Base-by-base conservation (phyloP, 2,329 filamentous ascomycete species). In the Cladosporium phlei region DNA sequence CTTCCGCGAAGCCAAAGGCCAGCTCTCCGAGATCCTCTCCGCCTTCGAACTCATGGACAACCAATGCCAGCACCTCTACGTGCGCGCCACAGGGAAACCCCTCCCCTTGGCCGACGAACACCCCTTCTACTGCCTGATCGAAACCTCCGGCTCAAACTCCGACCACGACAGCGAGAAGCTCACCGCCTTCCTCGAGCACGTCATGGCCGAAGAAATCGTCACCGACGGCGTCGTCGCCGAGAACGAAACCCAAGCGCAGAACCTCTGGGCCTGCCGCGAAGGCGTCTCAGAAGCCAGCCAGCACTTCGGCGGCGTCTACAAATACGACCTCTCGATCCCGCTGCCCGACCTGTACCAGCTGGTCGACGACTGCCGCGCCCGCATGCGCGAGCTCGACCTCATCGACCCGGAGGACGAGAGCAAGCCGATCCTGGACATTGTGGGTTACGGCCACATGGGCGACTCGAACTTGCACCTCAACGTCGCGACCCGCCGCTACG, bases 391-490 rank as follows among this genome's bases (percentile, higher is more conserved):
- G 45, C 83, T 83, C 24, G 88, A 89, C 1, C 76, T 97, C 2
- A 75, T 95, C 30, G 67, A 70, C 38, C 86, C 88, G 44, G 83
- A 88, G 34, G 80, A 83, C 5, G 80, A 82, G 2, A 82, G 82
- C 35, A 78, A 83, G 63, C 88, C 90, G 1, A 90, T 94, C 5
- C 79, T 94, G 2, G 86, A 85, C 48, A 90, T 96, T n/a, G 81
- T 96, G 16, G 93, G 93, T 16, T 98, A 96, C 63, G 93, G 93
- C 25, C 93, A 98, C 67, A 97, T 98, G 90, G 94, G 93, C 29
- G 93, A 98, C 68, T 82, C 86, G 3, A 98, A 98, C 69, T 70
- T 98, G 55, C 94, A 98, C 69, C 75, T 98, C 55, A 98, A 98
- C 68, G 79, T 98, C 25, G 78, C 86, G 1, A 85, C 88, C 14